phyloP scores from a whole-genome alignment of 805 yeast genomes.

The Saturnispora sanitii region DNA sequence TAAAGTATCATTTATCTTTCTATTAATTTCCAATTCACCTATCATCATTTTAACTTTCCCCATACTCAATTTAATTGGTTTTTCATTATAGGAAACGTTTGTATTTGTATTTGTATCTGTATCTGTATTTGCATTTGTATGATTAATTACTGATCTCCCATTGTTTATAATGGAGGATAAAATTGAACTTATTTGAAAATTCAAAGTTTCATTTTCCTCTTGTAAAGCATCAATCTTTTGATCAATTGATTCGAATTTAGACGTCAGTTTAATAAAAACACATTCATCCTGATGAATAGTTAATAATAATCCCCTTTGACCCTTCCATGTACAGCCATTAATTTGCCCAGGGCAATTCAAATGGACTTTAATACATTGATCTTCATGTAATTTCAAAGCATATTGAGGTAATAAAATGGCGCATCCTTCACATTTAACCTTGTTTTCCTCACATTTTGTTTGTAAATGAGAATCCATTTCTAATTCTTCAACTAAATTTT shows the following conservation, averaged over 20 bases:
- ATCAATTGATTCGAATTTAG: slow-evolving; percentile 22
- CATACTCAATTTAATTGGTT: slow-evolving; percentile 33
- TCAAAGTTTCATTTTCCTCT: slow-evolving; percentile 32
- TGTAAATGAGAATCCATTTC: slow-evolving; percentile 29
- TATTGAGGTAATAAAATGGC: slow-evolving; percentile 33
- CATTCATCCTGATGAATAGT: slow-evolving; percentile 25
- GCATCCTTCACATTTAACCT: slow-evolving; percentile 32
- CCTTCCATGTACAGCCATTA: slow-evolving; percentile 43
- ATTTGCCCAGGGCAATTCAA: slow-evolving; percentile 37
- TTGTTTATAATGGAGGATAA: slow-evolving; percentile 37
- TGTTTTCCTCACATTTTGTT: slow-evolving; percentile 32
- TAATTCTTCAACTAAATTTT: slow-evolving; percentile 21
- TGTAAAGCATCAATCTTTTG: slow-evolving; percentile 23
- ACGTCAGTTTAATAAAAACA: slow-evolving; percentile 20
- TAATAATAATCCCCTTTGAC: slow-evolving; percentile 23
- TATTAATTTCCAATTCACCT: slow-evolving; percentile 20
- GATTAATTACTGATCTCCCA: slow-evolving; percentile 35
- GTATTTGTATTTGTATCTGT: neutral
- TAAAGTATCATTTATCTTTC: slow-evolving; percentile 17
- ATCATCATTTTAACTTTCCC: slow-evolving; percentile 24
- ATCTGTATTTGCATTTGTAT: neutral
- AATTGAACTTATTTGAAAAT: slow-evolving; percentile 35
- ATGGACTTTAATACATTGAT: slow-evolving; percentile 32
- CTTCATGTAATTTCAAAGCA: slow-evolving; percentile 31
- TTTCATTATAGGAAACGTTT: slow-evolving; percentile 17